A percentile compares a stretch with the other conserved stretches of the same genome.
These are phyloP conservation scores for Botrytis aclada DNA, from an alignment of 2,329 filamentous ascomycete species.

Conservation along the genomic window DNA sequence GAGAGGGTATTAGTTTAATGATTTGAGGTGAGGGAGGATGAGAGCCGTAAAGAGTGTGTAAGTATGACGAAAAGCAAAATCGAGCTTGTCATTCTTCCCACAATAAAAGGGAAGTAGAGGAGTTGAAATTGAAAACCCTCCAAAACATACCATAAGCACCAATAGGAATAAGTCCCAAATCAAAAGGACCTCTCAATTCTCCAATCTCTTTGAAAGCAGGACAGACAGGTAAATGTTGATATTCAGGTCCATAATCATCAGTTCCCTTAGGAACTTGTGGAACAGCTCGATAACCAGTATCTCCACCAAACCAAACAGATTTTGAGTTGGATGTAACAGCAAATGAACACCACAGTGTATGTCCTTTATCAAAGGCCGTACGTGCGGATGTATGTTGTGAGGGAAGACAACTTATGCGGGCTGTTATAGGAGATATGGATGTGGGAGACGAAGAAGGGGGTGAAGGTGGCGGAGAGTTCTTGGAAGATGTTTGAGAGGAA, in stretches of 20 bases:
- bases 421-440: constrained; percentile 54
- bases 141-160: constrained; percentile 63
- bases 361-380: constrained; percentile 60
- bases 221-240: constrained; percentile 65
- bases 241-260: constrained; percentile 71
- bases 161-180: constrained; percentile 89
- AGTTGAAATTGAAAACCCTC: not conserved
- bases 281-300: constrained; percentile 86
- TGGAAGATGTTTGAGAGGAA: constrained; percentile 34
- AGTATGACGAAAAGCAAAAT: not conserved
- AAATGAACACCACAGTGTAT: constrained; percentile 89
- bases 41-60: not conserved
- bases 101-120: not conserved
- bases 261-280: constrained; percentile 56
- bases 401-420: constrained; percentile 73
- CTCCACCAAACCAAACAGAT: constrained; percentile 84
- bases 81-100: not conserved
- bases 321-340: constrained; percentile 68
- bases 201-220: constrained; percentile 87
- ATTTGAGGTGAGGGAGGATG: too few species aligned
- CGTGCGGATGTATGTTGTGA: constrained; percentile 79
- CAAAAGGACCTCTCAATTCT: constrained; percentile 75
- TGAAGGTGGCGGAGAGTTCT: constrained; percentile 28
- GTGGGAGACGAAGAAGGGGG: constrained; percentile 6
- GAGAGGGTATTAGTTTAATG: not conserved